Percentiles rank a stretch among this genome's conserved stretches.
phyloP scores from a whole-genome alignment of 2,329 filamentous ascomycete genomes.

The Zelopaecilomyces penicillatus region DNA sequence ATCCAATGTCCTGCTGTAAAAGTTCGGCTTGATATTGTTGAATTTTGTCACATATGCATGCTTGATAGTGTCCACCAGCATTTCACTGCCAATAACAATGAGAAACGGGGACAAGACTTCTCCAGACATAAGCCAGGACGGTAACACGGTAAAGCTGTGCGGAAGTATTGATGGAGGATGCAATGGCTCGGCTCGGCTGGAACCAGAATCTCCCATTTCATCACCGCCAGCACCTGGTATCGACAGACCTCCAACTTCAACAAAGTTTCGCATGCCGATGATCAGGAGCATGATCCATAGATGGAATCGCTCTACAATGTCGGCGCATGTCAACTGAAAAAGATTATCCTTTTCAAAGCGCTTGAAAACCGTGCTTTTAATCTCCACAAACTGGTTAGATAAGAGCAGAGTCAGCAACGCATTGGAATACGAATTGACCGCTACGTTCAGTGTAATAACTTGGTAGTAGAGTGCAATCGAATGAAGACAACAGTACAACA shows the following conservation, averaged over 20 bases:
- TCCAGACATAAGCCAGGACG: slow-evolving; percentile 66
- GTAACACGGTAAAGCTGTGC: slow-evolving; percentile 82
- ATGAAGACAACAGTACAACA: slow-evolving; percentile 83
- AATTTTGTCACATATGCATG: slow-evolving; percentile 98
- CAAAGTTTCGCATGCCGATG: slow-evolving; percentile 90
- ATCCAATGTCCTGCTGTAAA: slow-evolving; percentile 86
- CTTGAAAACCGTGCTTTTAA: slow-evolving; percentile 98
- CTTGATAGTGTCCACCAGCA: slow-evolving; percentile 94
- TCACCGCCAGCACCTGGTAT: slow-evolving; percentile 47
- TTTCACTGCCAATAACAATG: slow-evolving; percentile 90
- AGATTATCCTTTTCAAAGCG: slow-evolving; percentile 97
- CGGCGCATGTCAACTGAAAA: slow-evolving; percentile 92
- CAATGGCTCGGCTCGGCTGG: slow-evolving; percentile 49
- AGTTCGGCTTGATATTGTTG: slow-evolving; percentile 87
- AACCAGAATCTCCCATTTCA: slow-evolving; percentile 36
- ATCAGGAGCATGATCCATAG: slow-evolving; percentile 96
- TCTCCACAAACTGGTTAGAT: slow-evolving; percentile 98
- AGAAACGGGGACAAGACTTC: slow-evolving; percentile 90
- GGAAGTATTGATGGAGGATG: slow-evolving; percentile 71
- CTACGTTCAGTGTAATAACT: slow-evolving; percentile 94
- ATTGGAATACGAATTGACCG: slow-evolving; percentile 97
- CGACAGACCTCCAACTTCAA: slow-evolving; percentile 84
- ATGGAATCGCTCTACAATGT: slow-evolving; percentile 94
- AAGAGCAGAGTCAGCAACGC: slow-evolving; percentile 84
- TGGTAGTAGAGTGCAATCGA: slow-evolving; percentile 89